Percentiles rank a stretch among this genome's conserved stretches.
phyloP scores from a whole-genome alignment of 805 yeast genomes.

The Cyberlindnera bimundalis region DNA sequence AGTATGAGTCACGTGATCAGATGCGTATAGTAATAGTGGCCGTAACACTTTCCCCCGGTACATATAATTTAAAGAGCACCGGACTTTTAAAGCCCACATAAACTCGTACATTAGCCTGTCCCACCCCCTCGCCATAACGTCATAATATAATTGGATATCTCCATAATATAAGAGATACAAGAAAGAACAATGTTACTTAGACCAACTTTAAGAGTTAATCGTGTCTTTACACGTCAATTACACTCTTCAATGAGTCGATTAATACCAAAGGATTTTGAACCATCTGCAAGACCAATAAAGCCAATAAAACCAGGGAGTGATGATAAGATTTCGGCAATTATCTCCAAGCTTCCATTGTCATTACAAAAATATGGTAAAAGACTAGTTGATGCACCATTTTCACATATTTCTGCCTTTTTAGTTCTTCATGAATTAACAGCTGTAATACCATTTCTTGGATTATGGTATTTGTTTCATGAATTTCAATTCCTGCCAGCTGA shows the following conservation, averaged over 20 bases:
- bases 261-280: no score
- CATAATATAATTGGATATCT: no score
- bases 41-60: no score
- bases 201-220: no score
- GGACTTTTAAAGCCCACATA: no score
- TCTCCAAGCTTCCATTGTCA: slow-evolving; percentile 45
- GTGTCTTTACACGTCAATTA: slow-evolving; percentile 1
- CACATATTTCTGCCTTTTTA: slow-evolving; percentile 61
- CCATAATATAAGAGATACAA: no score
- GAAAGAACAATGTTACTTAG: no score
- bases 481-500: slow-evolving; percentile 50
- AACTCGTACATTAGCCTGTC: no score
- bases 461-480: slow-evolving; percentile 66
- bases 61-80: no score
- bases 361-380: slow-evolving; percentile 48
- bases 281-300: slow-evolving; percentile 8
- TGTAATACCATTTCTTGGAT: slow-evolving; percentile 59
- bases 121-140: no score
- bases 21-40: no score
- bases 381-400: slow-evolving; percentile 52
- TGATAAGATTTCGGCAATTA: slow-evolving; percentile 18
- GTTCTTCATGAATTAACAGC: slow-evolving; percentile 76
- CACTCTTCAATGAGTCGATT: neutral
- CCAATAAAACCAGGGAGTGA: slow-evolving; percentile 6
- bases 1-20: no score